Percentiles rank a stretch among this genome's conserved stretches.
Conservation (phyloP, 108 stramenopile species). For the Nannochloropsis gaditana region DNA sequence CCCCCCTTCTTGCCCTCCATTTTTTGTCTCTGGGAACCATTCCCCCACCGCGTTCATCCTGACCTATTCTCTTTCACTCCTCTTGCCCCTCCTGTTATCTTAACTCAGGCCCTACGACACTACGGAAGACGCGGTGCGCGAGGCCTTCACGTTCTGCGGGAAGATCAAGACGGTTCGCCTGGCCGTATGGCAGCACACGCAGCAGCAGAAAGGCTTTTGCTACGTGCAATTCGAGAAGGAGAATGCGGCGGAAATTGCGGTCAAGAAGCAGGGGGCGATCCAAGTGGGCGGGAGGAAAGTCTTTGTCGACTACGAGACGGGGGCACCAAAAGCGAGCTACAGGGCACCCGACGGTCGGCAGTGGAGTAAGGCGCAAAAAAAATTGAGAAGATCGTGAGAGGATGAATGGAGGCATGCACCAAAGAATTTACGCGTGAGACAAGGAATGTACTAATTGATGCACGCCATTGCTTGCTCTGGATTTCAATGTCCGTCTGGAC, state of each 20-base stretch:
- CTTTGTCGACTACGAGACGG: slow-evolving; percentile 50
- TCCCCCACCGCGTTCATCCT: neutral
- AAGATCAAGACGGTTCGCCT: slow-evolving; percentile 49
- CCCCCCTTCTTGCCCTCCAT: neutral
- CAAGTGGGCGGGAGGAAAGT: slow-evolving; percentile 34
- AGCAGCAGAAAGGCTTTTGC: slow-evolving; percentile 57
- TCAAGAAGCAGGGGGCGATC: slow-evolving; percentile 43
- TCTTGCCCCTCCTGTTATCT: neutral
- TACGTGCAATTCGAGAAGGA: slow-evolving; percentile 56
- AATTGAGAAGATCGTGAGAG: neutral
- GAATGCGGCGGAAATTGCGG: slow-evolving; percentile 52
- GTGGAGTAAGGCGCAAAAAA: slow-evolving; percentile 23
- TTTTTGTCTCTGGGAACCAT: neutral
- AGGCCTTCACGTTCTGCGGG: slow-evolving; percentile 58
- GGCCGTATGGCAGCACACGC: slow-evolving; percentile 57
- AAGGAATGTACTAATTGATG: too few species aligned
- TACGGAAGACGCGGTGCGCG: slow-evolving; percentile 66
- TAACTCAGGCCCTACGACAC: slow-evolving; percentile 65
- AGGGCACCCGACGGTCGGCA: slow-evolving; percentile 44
- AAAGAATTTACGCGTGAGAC: too few species aligned
- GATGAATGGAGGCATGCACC: neutral
- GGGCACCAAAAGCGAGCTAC: slow-evolving; percentile 47
- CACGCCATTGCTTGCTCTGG: too few species aligned
- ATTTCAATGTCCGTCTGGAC: too few species aligned
- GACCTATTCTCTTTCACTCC: neutral